Conservation (phyloP, 2,329 filamentous ascomycete species). For the Cordyceps javanica region DNA sequence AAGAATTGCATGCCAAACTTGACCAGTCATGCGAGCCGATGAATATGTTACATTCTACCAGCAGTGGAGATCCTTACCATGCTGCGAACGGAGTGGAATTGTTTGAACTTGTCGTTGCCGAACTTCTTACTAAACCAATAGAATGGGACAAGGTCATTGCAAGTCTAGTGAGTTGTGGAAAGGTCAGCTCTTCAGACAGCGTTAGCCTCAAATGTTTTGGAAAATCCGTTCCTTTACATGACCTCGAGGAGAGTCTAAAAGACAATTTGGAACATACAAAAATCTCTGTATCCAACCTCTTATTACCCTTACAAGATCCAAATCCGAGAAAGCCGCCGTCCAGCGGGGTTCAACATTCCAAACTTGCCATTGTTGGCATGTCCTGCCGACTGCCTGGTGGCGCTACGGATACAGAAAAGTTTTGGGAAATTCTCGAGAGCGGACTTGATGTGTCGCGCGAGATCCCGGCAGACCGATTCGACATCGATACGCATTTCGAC, state of each 20-base stretch:
- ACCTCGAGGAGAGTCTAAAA: not conserved
- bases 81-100: slow-evolving; percentile 11
- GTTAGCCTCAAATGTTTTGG: not conserved
- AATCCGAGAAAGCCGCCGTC: not conserved
- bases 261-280: not conserved
- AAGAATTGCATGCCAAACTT: not conserved
- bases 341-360: slow-evolving; percentile 28
- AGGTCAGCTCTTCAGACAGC: not conserved
- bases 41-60: slow-evolving; percentile 12
- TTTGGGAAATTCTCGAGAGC: slow-evolving; percentile 62
- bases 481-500: slow-evolving; percentile 50
- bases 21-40: not conserved
- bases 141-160: slow-evolving; percentile 13
- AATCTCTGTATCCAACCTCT: not conserved
- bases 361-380: slow-evolving; percentile 74
- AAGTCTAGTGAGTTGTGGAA: not conserved
- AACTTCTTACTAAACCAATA: slow-evolving; percentile 15
- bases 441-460: slow-evolving; percentile 60
- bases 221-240: not conserved
- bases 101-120: slow-evolving; percentile 11
- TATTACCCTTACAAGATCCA: not conserved
- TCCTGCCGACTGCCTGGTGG: slow-evolving; percentile 39
- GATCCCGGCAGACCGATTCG: slow-evolving; percentile 59
- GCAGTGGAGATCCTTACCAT: slow-evolving; percentile 12
- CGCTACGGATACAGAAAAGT: slow-evolving; percentile 31